Conservation (phyloP, 768 basidiomycete genomes). For the Pleurotus eryngii region DNA sequence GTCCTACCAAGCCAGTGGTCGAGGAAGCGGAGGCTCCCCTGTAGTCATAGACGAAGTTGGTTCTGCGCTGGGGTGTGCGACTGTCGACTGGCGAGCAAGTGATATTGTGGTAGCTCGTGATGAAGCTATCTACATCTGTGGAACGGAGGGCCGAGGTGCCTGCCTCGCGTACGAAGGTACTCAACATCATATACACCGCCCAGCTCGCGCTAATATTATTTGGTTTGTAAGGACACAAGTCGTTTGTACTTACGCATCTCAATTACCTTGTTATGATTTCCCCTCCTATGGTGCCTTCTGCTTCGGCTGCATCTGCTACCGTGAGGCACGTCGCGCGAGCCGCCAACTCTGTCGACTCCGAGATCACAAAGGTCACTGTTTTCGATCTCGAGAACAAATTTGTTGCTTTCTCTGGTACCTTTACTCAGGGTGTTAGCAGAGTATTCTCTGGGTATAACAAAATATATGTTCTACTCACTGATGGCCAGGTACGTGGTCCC, state of each 20-base stretch:
- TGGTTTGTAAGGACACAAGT: constrained; percentile 57
- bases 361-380: constrained; percentile 77
- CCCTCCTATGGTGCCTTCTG: constrained; percentile 71
- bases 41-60: constrained; percentile 84
- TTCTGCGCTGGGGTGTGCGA: constrained; percentile 78
- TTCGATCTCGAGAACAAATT: constrained; percentile 93
- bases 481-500: constrained; percentile 59
- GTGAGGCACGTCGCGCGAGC: constrained; percentile 67
- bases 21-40: constrained; percentile 62
- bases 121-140: constrained; percentile 88
- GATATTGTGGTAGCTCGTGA: constrained; percentile 86
- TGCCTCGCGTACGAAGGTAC: constrained; percentile 92
- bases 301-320: constrained; percentile 65
- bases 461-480: constrained; percentile 74
- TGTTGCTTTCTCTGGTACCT: constrained; percentile 78
- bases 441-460: constrained; percentile 80
- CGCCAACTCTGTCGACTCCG: constrained; percentile 38
- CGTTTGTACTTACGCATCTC: constrained; percentile 69
- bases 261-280: constrained; percentile 91
- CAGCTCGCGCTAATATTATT: too few species aligned
- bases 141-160: constrained; percentile 74
- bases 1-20: constrained; percentile 70
- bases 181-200: too few species aligned
- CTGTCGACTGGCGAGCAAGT: constrained; percentile 67
- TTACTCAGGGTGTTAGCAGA: constrained; percentile 79